Conservation (phyloP, 257 asterid species). For the Knoxia roxburghii region DNA sequence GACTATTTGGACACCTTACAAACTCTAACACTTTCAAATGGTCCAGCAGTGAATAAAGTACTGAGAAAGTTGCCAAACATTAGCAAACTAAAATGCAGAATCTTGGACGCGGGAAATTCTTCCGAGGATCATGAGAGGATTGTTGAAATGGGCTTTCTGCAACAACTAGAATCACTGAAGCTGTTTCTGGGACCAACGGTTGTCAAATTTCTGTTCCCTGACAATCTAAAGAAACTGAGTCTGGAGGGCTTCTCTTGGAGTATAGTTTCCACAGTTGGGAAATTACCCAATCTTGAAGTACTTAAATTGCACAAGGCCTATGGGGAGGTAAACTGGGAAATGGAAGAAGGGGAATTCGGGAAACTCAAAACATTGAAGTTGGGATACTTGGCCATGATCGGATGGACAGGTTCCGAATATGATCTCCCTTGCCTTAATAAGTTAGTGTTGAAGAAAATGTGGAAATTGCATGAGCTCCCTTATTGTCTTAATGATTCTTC, state of each 20-base stretch:
- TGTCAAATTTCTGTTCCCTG: not conserved
- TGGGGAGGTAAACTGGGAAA: not conserved
- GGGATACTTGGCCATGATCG: not conserved
- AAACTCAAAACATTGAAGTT: not conserved
- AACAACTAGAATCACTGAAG: not conserved
- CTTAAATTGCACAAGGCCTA: not conserved
- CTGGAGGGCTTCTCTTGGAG: not conserved
- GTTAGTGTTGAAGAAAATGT: not conserved
- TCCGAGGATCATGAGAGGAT: no score
- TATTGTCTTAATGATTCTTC: not conserved
- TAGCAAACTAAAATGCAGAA: not conserved
- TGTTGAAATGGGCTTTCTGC: not conserved
- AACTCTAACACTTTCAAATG: no score
- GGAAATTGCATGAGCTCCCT: not conserved
- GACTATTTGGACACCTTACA: not conserved
- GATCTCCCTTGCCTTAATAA: slow-evolving; percentile 5
- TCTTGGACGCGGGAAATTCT: not conserved
- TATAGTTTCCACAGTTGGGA: not conserved
- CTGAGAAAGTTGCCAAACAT: slow-evolving; percentile 1
- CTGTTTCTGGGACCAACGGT: not conserved
- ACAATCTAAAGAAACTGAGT: not conserved
- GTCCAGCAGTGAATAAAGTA: not conserved
- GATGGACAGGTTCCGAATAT: not conserved
- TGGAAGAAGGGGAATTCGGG: not conserved
- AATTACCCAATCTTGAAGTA: not conserved